These are phyloP conservation scores for Rhododendron vialii DNA, from an alignment of 148 eudicot species.

Conservation along the genomic window DNA sequence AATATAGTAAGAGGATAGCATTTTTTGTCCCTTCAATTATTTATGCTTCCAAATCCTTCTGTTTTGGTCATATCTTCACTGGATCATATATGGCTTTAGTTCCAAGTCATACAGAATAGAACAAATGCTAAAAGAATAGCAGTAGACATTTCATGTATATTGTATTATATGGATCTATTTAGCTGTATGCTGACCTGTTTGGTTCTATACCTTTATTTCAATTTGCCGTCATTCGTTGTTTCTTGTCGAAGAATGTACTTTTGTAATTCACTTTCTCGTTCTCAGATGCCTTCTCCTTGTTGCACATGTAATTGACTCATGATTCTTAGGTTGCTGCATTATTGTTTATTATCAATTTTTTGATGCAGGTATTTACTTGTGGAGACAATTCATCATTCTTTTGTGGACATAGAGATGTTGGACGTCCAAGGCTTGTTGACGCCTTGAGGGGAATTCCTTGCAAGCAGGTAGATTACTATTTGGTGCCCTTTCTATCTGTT, in stretches of 20 bases:
- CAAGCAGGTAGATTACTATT: conserved; percentile 57
- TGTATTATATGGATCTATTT: background rate
- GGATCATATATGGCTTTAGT: background rate
- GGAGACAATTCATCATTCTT: conserved; percentile 95
- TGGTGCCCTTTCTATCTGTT: background rate
- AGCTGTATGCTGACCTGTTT: background rate
- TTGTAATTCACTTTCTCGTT: background rate
- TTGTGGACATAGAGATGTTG: conserved; percentile 81
- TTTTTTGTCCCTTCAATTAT: background rate
- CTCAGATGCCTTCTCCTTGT: background rate
- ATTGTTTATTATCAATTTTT: background rate
- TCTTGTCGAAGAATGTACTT: background rate
- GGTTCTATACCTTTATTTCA: background rate
- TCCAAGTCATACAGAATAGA: background rate
- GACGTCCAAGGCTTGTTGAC: conserved; percentile 80
- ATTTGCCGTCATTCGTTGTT: background rate
- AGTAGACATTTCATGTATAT: background rate
- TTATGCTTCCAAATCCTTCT: background rate
- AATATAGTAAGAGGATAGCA: background rate
- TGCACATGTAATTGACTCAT: background rate
- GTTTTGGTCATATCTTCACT: background rate
- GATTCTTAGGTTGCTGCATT: background rate
- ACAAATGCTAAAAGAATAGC: background rate
- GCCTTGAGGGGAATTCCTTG: conserved; percentile 75
- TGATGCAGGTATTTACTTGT: conserved; percentile 78